A percentile compares a stretch with the other conserved stretches of the same genome.
Evolutionary conservation across 75 land plant genomes (phyloP).

Genomic region (Gnetum montanum): DNA sequence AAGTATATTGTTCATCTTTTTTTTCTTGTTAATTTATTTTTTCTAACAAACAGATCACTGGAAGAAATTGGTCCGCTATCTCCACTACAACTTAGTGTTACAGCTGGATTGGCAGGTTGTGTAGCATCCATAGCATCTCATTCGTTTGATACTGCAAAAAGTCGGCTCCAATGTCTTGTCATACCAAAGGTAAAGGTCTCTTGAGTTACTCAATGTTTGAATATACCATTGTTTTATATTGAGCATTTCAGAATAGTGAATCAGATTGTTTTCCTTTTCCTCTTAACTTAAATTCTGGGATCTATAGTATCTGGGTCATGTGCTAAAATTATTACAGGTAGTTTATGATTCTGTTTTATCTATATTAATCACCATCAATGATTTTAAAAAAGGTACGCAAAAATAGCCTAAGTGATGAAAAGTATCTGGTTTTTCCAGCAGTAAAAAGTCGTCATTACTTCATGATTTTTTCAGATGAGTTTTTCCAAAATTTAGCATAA

Average conservation of each 20-base stretch:
- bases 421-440: no score
- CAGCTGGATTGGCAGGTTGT: slow-evolving; percentile 64
- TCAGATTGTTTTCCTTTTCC: not conserved
- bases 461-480: no score
- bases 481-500: no score
- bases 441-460: no score
- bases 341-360: no score
- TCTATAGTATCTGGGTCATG: not conserved
- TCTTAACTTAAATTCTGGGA: not conserved
- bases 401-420: no score
- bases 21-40: no score
- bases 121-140: slow-evolving; percentile 63
- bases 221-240: not conserved
- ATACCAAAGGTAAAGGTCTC: slow-evolving; percentile 74
- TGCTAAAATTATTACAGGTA: not conserved
- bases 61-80: slow-evolving; percentile 59
- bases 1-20: no score
- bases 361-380: not conserved
- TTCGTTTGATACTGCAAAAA: slow-evolving; percentile 60
- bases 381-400: no score
- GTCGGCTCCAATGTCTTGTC: slow-evolving; percentile 47
- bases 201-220: not conserved
- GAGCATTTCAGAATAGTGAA: not conserved
- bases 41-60: slow-evolving; percentile 17
- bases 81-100: slow-evolving; percentile 41